Percentiles rank a stretch among this genome's conserved stretches.
Evolutionary conservation across 495 filamentous ascomycete species (phyloP).

Genomic region (Aspergillus egyptiacus): DNA sequence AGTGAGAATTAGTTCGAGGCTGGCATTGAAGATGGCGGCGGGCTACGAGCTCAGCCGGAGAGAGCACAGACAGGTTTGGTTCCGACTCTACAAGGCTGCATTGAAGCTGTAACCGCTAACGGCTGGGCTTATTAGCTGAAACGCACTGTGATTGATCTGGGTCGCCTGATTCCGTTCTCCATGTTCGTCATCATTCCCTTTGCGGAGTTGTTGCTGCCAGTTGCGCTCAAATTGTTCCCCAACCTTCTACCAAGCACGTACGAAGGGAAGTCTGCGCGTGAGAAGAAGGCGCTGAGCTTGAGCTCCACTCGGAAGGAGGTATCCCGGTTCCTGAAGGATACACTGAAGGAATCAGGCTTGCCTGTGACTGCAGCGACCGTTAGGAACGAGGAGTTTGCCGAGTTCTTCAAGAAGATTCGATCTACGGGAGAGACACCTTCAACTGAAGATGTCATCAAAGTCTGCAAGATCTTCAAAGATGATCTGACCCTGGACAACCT

Average conservation of each 20-base stretch:
- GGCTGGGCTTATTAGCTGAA: slow-evolving; percentile 52
- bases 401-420: slow-evolving; percentile 96
- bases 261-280: slow-evolving; percentile 83
- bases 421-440: slow-evolving; percentile 85
- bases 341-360: slow-evolving; percentile 85
- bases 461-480: slow-evolving; percentile 99
- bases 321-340: slow-evolving; percentile 82
- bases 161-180: slow-evolving; percentile 89
- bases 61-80: slow-evolving; percentile 72
- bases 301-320: slow-evolving; percentile 90
- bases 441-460: slow-evolving; percentile 88
- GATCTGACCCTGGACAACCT: slow-evolving; percentile 96
- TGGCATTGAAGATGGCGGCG: slow-evolving; percentile 95
- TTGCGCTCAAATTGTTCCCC: slow-evolving; percentile 91
- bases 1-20: slow-evolving; percentile 80
- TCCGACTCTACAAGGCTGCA: too few species aligned
- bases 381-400: slow-evolving; percentile 90
- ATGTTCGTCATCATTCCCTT: slow-evolving; percentile 97
- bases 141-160: slow-evolving; percentile 89
- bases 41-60: slow-evolving; percentile 94
- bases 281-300: slow-evolving; percentile 75
- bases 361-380: slow-evolving; percentile 80
- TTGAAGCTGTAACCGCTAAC: too few species aligned
- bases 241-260: slow-evolving; percentile 97
- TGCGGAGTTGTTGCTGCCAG: slow-evolving; percentile 87